A percentile compares a stretch with the other conserved stretches of the same genome.
phyloP scores from a whole-genome alignment of 345 rosid species.

The Conringia planisiliqua region DNA sequence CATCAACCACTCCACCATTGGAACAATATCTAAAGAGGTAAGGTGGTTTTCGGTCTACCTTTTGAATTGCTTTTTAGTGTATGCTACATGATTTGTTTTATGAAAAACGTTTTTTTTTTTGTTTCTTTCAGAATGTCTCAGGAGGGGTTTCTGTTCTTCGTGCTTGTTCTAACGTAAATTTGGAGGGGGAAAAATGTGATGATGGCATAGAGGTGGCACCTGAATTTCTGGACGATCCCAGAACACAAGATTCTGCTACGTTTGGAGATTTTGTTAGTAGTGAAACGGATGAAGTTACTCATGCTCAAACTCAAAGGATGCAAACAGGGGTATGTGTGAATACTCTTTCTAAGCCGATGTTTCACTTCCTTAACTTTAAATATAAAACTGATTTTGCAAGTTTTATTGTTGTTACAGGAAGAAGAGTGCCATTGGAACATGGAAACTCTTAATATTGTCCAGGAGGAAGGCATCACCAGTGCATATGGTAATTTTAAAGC shows the following conservation, averaged over 20 bases:
- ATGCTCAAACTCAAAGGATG: constrained; percentile 1
- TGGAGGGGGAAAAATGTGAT: background rate
- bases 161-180: background rate
- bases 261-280: constrained; percentile 7
- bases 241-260: constrained; percentile 9
- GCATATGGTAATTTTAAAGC: constrained; percentile 16
- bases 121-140: constrained; percentile 21
- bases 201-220: constrained; percentile 11
- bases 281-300: constrained; percentile 12
- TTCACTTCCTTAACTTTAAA: background rate
- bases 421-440: constrained; percentile 34
- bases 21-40: constrained; percentile 17
- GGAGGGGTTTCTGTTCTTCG: constrained; percentile 8
- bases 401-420: constrained; percentile 23
- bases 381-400: background rate
- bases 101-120: background rate
- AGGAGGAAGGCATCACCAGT: constrained; percentile 34
- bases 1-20: background rate
- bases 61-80: background rate
- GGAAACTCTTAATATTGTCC: constrained; percentile 40
- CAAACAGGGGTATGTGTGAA: constrained; percentile 6
- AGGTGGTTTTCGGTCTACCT: background rate
- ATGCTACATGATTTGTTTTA: background rate
- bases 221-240: background rate
- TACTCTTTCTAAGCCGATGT: background rate